A percentile compares a stretch with the other conserved stretches of the same genome.
These are phyloP conservation scores for Bacterosira constricta DNA, from an alignment of 108 stramenopile species.

Conservation along the genomic window DNA sequence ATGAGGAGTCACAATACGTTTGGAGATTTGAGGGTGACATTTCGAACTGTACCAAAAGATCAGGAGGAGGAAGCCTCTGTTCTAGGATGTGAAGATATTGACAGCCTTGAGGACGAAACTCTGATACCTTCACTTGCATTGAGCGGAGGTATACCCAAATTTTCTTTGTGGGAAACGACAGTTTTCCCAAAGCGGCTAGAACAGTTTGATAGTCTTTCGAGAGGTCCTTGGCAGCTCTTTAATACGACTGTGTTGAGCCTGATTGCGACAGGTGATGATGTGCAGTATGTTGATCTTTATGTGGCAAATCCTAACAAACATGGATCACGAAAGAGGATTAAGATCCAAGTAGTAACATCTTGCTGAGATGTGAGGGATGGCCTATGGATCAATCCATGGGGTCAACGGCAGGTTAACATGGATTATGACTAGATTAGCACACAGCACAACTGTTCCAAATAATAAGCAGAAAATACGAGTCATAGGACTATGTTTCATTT, in stretches of 20 bases:
- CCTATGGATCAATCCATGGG: too few species aligned
- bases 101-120: neutral
- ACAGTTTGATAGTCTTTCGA: neutral
- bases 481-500: too few species aligned
- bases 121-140: conserved; percentile 1
- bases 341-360: conserved; percentile 4
- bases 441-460: too few species aligned
- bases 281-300: conserved; percentile 23
- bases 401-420: too few species aligned
- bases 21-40: conserved; percentile 13
- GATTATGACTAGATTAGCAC: too few species aligned
- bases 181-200: conserved; percentile 6
- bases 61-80: neutral
- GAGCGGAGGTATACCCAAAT: neutral
- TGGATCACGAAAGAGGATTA: neutral
- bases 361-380: too few species aligned
- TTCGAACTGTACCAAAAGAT: conserved; percentile 11
- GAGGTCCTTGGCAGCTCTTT: neutral
- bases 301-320: conserved; percentile 1
- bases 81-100: conserved; percentile 22
- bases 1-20: conserved; percentile 28
- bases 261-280: neutral
- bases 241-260: conserved; percentile 16
- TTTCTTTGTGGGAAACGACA: conserved; percentile 18
- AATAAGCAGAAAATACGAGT: too few species aligned